Evolutionary conservation across 108 stramenopile species (phyloP), one percentile per base, ranked within the genome.

Genomic region (Pseudonitzschia delicatissima): DNA sequence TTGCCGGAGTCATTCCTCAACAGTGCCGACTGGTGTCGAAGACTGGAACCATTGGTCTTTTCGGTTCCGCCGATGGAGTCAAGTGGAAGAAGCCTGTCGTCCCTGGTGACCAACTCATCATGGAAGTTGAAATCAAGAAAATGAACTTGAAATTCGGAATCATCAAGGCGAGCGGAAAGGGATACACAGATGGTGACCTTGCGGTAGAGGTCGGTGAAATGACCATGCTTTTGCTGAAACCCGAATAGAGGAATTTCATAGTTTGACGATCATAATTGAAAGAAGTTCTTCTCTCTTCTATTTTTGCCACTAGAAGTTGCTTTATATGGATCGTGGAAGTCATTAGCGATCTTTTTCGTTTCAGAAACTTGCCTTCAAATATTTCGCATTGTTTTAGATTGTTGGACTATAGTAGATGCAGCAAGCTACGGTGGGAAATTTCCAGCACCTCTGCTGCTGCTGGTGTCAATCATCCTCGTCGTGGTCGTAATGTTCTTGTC

Each of bases 61-160:
- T 98, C 77, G 96, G 93, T n/a, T 96, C 94, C 20, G 96, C 95
- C 25, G 88, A 93, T 66, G 94, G 95, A 39, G 95, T 98, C 52
- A 96, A 96, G 81, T 98, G 95, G 95, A 96, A 96, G 81, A 96
- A 90, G 67, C 98, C 98, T 12, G 98, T 98, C 50, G 92, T 96
- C 25, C 98, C 98, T 21, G 98, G 98, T 4, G 98, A 98, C 64
- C 77, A 80, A 8, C 72, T 98, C 13, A 94, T 97, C 1, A 98
- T 98, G 97, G 98, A 99, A 82, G 92, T 95, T 17, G 90, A 94
- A 75, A 84, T 94, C 32, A 81, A 79, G 50, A 91, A 91, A 48
- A 92, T 88, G 87, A 91, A 90, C 57, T 77, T 80, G 57, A 88
- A 83, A 61, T 89, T 90, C 72, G 96, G 92, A 47, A 82, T 96